Base-by-base conservation (phyloP, 352 stramenopile species). In the Globisporangium solare region DNA sequence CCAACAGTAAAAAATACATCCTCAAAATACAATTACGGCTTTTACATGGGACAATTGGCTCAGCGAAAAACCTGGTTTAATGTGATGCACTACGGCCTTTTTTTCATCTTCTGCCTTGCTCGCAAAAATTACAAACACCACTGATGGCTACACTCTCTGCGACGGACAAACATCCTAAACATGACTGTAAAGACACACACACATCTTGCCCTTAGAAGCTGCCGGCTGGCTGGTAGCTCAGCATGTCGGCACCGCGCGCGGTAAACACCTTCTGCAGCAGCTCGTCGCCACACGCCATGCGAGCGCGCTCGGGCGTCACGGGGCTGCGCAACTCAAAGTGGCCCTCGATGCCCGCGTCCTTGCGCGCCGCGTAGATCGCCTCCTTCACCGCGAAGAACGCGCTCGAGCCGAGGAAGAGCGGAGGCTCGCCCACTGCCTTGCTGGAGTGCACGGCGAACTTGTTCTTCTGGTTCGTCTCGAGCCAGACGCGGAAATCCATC, bases 321-420 rank as follows among this genome's bases (percentile, higher is more conserved):
- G 89, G 88, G 20, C 80, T 88, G 18, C 76, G 69, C 24, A 97
- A 58, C 46, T 82, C 70, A 58, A 94, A 94, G 62, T 89, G 80
- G 1, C 63, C 76, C 11, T 85, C 66, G 2, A 76, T 27, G 10
- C 82, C 76, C 46, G 70, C 75, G 42, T 96, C 85, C 31, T 65
- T 57, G 15, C 94, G 79, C 11, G 89, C 91, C 0, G 89, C 75
- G 37, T 86, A 84, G 49, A 99, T 86, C 2, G 96, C 95, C 69
- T 98, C 89, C 56, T 98, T 98, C 57, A 97, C 92, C 0, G 96
- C 96, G 60, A 98, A 98, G 64, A 98, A 98, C 22, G 96, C 93
- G 46, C 84, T 96, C 27, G 83, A 82, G 3, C 90, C 96, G 35
- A 99, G 70, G 60, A 98, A 98, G 54, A 98, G 95, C 27, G 96